Evolutionary conservation across 2,329 filamentous ascomycete genomes (phyloP).

Genomic region (Neopestalotiopsis rosae): DNA sequence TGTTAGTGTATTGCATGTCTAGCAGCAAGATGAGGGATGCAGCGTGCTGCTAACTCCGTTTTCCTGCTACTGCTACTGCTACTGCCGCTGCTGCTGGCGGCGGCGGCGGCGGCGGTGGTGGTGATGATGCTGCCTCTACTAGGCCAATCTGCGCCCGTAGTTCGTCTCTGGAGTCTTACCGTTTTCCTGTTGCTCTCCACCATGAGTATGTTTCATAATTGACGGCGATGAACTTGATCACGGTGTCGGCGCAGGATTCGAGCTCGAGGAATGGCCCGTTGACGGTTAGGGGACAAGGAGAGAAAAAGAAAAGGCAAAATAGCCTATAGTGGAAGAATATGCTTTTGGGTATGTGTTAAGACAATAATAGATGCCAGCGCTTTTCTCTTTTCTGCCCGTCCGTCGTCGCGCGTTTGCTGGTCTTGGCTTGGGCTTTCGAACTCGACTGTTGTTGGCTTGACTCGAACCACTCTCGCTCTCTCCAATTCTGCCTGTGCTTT

Average conservation of each 20-base stretch:
- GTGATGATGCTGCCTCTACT: not conserved
- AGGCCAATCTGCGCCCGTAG: not conserved
- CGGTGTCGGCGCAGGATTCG: constrained; percentile 6
- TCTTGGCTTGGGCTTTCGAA: not conserved
- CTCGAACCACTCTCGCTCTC: not conserved
- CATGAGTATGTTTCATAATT: constrained; percentile 53
- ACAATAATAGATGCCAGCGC: too few species aligned
- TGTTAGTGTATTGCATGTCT: constrained; percentile 17
- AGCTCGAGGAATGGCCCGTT: not conserved
- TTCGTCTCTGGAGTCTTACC: constrained; percentile 38
- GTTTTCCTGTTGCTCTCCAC: constrained; percentile 44
- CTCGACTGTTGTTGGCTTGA: constrained; percentile 9
- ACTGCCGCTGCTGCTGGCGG: not conserved
- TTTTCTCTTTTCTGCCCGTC: not conserved
- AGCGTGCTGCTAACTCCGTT: too few species aligned
- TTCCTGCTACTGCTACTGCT: too few species aligned
- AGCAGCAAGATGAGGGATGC: not conserved
- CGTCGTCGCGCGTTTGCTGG: not conserved
- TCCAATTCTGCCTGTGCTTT: constrained; percentile 10
- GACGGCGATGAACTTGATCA: constrained; percentile 24
- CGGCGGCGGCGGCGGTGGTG: not conserved
- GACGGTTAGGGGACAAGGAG: not conserved
- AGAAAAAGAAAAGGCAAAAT: not conserved
- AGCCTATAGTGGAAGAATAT: not conserved
- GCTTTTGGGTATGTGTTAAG: not conserved